Evolutionary conservation across 352 stramenopile species (phyloP), one percentile per base, ranked within the genome.

Genomic region (Phytophthora chlamydospora): DNA sequence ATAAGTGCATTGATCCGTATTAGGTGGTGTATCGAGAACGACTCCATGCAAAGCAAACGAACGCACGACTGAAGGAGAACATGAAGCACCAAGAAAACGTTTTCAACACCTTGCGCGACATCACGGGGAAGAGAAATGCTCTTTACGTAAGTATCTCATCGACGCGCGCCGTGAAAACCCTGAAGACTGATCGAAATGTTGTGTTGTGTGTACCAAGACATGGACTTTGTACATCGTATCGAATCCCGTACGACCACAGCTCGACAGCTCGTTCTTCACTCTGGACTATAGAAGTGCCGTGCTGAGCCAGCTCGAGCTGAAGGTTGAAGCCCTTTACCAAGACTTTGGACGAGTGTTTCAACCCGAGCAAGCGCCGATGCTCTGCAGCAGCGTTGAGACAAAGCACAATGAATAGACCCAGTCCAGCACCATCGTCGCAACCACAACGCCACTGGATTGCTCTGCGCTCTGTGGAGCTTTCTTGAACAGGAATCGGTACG

Each of bases 51-150:
- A 52, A 73, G 29, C 42, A 58, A 6, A 66, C 48, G 5, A 73
- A 73, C 39, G 27, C 34, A 13, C 50, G 50, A 13, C 34, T 73
- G 5, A 66, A 66, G 14, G 42, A 49, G 13, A 43, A 62, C n/a
- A 17, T 52, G 27, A 8, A 34, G 3, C 45, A 56, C n/a, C 58
- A 69, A 34, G 11, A 24, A 8, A 66, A 64, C 31, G 16, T 60
- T 14, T 36, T n/a, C 33, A 43, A 59, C 0, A 4, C 27, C 2
- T 13, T 68, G 1, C 19, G 44, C 11, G 24, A 24, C 1, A 46
- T 66, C 14, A 38, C 69, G 5, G 17, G 49, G 19, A 35, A 46
- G 14, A 27, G 36, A 35, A 56, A 55, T 6, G 4, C 46, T 6
- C 17, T 36, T 43, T 19, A 43, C 32, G 44, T 63, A 36, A 42